These are phyloP conservation scores for Pochonia chlamydosporia DNA, from an alignment of 2,329 filamentous ascomycete genomes.

Conservation along the genomic window DNA sequence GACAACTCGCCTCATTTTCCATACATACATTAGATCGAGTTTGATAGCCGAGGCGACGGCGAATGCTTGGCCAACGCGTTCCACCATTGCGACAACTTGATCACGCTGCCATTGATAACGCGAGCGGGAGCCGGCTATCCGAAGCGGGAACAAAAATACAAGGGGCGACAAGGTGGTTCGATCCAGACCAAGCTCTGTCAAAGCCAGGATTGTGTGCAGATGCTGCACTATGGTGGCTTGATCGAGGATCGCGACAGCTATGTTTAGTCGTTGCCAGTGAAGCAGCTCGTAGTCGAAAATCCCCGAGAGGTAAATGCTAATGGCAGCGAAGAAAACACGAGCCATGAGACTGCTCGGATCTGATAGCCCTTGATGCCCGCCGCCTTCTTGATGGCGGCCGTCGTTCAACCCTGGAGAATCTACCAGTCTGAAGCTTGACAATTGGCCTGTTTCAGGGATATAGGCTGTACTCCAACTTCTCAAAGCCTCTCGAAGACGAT, in stretches of 20 bases:
- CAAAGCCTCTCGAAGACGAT: slow-evolving; percentile 7
- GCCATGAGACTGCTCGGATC: slow-evolving; percentile 16
- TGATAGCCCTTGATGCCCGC: background rate
- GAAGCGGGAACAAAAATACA: slow-evolving; percentile 26
- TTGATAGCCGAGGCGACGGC: slow-evolving; percentile 14
- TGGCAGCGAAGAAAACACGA: slow-evolving; percentile 22
- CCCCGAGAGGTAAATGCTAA: slow-evolving; percentile 30
- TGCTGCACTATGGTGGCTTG: background rate
- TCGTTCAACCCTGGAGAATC: background rate
- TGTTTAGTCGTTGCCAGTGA: slow-evolving; percentile 19
- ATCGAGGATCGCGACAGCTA: background rate
- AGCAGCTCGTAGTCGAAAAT: slow-evolving; percentile 28
- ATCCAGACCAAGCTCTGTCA: slow-evolving; percentile 12
- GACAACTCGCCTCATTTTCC: too few species aligned
- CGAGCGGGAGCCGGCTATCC: slow-evolving; percentile 27
- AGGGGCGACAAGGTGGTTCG: slow-evolving; percentile 21
- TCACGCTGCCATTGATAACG: slow-evolving; percentile 6
- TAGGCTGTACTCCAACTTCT: slow-evolving; percentile 12
- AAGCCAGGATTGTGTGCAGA: slow-evolving; percentile 16
- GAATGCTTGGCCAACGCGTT: background rate
- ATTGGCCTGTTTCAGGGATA: background rate
- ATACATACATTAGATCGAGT: slow-evolving; percentile 15
- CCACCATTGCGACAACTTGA: background rate
- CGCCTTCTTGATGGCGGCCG: background rate
- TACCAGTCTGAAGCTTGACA: too few species aligned